These are phyloP conservation scores for Leccinum boreale DNA, from an alignment of 768 basidiomycete species.

Conservation along the genomic window DNA sequence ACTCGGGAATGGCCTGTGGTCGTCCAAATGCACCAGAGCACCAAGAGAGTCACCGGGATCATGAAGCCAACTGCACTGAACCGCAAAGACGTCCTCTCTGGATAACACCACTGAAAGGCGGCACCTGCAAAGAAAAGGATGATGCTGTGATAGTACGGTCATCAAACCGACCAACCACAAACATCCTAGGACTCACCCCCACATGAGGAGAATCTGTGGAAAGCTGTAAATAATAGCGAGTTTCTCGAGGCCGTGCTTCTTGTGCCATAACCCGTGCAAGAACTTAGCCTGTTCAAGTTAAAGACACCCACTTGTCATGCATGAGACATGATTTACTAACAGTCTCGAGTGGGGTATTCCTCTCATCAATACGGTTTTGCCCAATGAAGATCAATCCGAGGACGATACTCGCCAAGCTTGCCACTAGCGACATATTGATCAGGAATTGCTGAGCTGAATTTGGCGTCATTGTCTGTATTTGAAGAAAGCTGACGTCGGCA, in stretches of 20 bases:
- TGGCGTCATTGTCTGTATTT: conserved; percentile 38
- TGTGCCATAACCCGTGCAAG: conserved; percentile 19
- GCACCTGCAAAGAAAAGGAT: conserved; percentile 27
- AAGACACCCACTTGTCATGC: conserved; percentile 1
- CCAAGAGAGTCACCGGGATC: conserved; percentile 29
- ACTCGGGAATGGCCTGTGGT: background rate
- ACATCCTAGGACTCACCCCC: conserved; percentile 44
- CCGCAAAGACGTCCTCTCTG: conserved; percentile 8
- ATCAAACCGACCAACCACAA: background rate
- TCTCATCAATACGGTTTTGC: conserved; percentile 35
- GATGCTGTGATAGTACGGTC: conserved; percentile 16
- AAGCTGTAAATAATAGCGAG: conserved; percentile 52
- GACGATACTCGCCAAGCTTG: conserved; percentile 41
- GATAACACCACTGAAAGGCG: conserved; percentile 22
- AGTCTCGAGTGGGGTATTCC: conserved; percentile 17
- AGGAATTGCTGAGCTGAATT: conserved; percentile 34
- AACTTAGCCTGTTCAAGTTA: conserved; percentile 11
- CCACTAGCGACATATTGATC: conserved; percentile 42
- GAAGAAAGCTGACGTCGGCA: conserved; percentile 57
- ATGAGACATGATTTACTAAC: conserved; percentile 30
- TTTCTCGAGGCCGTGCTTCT: conserved; percentile 42
- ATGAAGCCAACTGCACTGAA: conserved; percentile 31
- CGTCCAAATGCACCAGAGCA: conserved; percentile 43
- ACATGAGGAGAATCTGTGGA: conserved; percentile 54
- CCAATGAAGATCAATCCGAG: conserved; percentile 42